These are phyloP conservation scores for Cucurbita maxima DNA, from an alignment of 306 rosid genomes.

Conservation along the genomic window DNA sequence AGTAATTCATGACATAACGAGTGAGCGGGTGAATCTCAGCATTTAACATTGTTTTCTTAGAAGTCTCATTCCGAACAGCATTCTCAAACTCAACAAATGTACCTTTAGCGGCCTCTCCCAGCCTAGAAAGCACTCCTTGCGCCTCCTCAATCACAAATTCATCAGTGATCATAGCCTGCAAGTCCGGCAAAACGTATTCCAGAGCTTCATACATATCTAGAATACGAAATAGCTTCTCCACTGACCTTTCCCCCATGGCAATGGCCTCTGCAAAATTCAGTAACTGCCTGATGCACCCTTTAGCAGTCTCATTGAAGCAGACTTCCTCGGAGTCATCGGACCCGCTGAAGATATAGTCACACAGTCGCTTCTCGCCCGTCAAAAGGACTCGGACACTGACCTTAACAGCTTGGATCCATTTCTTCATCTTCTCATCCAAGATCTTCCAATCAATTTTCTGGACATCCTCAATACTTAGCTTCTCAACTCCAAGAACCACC, in stretches of 20 bases:
- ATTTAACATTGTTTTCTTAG: conserved; percentile 53
- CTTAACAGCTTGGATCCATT: conserved; percentile 86
- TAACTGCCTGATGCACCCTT: conserved; percentile 68
- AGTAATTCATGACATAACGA: conserved; percentile 90
- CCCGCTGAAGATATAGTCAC: conserved; percentile 57
- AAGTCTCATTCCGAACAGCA: conserved; percentile 69
- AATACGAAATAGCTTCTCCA: conserved; percentile 84
- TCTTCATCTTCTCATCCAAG: conserved; percentile 95
- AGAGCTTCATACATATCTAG: conserved; percentile 86
- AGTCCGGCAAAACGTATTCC: conserved; percentile 41
- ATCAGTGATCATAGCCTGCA: conserved; percentile 45
- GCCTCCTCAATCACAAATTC: conserved; percentile 51
- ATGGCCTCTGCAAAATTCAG: conserved; percentile 83
- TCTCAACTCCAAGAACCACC: conserved; percentile 64
- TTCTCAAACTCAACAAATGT: conserved; percentile 87
- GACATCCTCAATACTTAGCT: conserved; percentile 79
- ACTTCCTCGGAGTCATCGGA: conserved; percentile 40
- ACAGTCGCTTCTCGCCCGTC: conserved; percentile 62
- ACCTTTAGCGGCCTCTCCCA: conserved; percentile 70
- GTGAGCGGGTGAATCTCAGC: conserved; percentile 89
- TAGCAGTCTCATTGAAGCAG: conserved; percentile 73
- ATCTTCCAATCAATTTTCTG: conserved; percentile 66
- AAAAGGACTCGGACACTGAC: conserved; percentile 45
- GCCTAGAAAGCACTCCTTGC: conserved; percentile 40
- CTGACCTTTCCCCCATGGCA: conserved; percentile 56